Conservation (phyloP, 1,284 basidiomycete species). For the Rhodotorula sp. region DNA sequence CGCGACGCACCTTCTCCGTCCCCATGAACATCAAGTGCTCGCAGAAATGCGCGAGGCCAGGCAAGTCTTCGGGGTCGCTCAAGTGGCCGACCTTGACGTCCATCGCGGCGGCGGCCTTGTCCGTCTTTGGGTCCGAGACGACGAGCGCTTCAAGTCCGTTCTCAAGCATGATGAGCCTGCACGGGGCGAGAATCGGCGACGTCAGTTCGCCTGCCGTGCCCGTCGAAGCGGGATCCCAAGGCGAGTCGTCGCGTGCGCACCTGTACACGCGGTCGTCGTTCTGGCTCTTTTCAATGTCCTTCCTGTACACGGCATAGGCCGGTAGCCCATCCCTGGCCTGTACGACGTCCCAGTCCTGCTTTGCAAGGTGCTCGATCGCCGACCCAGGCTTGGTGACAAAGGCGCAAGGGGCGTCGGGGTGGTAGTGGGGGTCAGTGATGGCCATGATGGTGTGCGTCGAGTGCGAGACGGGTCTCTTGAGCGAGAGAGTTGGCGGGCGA, state of each 20-base stretch:
- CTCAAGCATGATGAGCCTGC: slow-evolving; percentile 69
- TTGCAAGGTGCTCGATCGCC: slow-evolving; percentile 22
- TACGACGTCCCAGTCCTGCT: background rate
- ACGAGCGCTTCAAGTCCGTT: slow-evolving; percentile 87
- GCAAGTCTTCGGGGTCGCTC: slow-evolving; percentile 66
- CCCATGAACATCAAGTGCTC: slow-evolving; percentile 94
- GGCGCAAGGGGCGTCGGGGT: slow-evolving; percentile 27
- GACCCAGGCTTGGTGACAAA: slow-evolving; percentile 19
- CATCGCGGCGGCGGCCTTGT: slow-evolving; percentile 89
- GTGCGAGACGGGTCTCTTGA: background rate
- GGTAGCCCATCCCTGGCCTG: slow-evolving; percentile 13
- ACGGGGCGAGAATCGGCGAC: no score
- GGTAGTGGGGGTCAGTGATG: slow-evolving; percentile 19
- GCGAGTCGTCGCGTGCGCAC: slow-evolving; percentile 1
- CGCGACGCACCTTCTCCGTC: slow-evolving; percentile 51
- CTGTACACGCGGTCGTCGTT: slow-evolving; percentile 74
- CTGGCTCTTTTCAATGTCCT: slow-evolving; percentile 69
- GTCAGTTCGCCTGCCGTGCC: background rate
- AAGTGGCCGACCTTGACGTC: slow-evolving; percentile 95
- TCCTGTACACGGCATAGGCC: slow-evolving; percentile 58
- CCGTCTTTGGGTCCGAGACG: slow-evolving; percentile 80
- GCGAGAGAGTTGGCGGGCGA: background rate
- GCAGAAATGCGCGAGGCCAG: slow-evolving; percentile 63
- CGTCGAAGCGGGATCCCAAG: no score
- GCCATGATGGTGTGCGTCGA: slow-evolving; percentile 14